Evolutionary conservation across 2,329 filamentous ascomycete genomes (phyloP).

Genomic region (Aspergillus hortae): DNA sequence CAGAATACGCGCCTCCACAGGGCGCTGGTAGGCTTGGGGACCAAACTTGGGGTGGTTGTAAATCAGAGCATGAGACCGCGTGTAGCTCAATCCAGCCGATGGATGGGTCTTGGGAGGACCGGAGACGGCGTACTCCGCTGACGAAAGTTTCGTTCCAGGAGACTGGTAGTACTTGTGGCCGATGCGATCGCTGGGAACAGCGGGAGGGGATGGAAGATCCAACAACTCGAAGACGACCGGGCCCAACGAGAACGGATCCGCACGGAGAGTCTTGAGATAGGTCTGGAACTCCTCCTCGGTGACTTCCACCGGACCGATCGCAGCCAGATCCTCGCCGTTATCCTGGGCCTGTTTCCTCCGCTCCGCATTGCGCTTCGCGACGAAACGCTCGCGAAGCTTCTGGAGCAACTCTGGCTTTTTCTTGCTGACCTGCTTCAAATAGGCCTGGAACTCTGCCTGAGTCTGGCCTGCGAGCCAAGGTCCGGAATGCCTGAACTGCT

Average conservation of each 20-base stretch:
- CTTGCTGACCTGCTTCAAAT: slow-evolving; percentile 44
- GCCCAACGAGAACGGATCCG: slow-evolving; percentile 46
- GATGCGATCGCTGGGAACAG: slow-evolving; percentile 34
- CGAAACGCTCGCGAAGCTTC: slow-evolving; percentile 33
- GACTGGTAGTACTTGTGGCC: slow-evolving; percentile 32
- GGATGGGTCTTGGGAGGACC: slow-evolving; percentile 62
- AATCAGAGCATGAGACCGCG: slow-evolving; percentile 52
- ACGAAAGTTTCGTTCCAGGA: slow-evolving; percentile 32
- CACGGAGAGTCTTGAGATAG: slow-evolving; percentile 44
- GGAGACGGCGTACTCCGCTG: slow-evolving; percentile 41
- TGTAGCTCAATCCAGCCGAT: slow-evolving; percentile 61
- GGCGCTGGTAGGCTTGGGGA: slow-evolving; percentile 51
- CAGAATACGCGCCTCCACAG: slow-evolving; percentile 57
- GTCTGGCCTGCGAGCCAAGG: slow-evolving; percentile 58
- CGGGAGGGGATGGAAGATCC: slow-evolving; percentile 50
- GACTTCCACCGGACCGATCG: slow-evolving; percentile 24
- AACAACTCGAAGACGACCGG: slow-evolving; percentile 54
- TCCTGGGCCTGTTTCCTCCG: slow-evolving; percentile 38
- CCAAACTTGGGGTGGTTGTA: slow-evolving; percentile 60
- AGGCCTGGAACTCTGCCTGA: slow-evolving; percentile 53
- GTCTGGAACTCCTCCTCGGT: slow-evolving; percentile 45
- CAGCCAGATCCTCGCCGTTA: slow-evolving; percentile 34
- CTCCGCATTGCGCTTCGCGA: slow-evolving; percentile 32
- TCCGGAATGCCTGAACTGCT: slow-evolving; percentile 56
- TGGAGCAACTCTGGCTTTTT: slow-evolving; percentile 38